Base-by-base conservation (phyloP, 805 yeast genomes). In the Schizosaccharomyces osmophilus region DNA sequence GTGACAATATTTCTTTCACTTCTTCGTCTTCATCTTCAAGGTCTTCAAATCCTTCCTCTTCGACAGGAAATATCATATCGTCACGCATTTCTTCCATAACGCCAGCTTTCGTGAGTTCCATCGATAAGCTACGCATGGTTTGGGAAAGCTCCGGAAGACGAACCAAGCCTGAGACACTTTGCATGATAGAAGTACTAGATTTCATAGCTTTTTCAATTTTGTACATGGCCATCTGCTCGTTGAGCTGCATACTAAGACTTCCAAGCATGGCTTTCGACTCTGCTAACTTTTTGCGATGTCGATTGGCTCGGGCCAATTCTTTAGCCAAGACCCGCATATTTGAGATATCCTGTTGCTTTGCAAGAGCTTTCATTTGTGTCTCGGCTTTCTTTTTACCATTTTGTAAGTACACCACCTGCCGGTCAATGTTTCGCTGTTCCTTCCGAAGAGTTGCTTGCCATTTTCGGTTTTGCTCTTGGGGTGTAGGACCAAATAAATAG, bases 41-140 rank as follows among this genome's bases (percentile, higher is more conserved):
- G 62, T 85, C 90, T 62, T 79, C 83, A 11, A 64, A 24, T 54
- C 79, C 77, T 63, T 79, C 84, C 59, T 82, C 87, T 24, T 78
- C 82, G 63, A 80, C 72, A 60, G 76, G 72, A 63, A 89, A 97
- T 63, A 90, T 75, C 64, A 86, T 82, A 69, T 93, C 99, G 62
- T 85, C 87, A 69, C 89, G 83, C 97, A 93, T 93, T 69, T 93
- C 98, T 66, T 86, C 87, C 61, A 93, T 87, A 57, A 93, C 79
- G 2, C 78, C 78, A 4, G 77, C 71, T 67, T 71, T 70, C 24
- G 61, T 59, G 15, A 59, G 26, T 72, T 93, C 99, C 68, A 79
- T 83, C 63, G 90, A 85, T 62, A 93, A 73, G 66, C 84, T 94
- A 68, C 84, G 84, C 85, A 90, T 87, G 0, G 95, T 83, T 11